A percentile compares a stretch with the other conserved stretches of the same genome.
Conservation (phyloP, 495 filamentous ascomycete species). For the Talaromyces adpressus region DNA sequence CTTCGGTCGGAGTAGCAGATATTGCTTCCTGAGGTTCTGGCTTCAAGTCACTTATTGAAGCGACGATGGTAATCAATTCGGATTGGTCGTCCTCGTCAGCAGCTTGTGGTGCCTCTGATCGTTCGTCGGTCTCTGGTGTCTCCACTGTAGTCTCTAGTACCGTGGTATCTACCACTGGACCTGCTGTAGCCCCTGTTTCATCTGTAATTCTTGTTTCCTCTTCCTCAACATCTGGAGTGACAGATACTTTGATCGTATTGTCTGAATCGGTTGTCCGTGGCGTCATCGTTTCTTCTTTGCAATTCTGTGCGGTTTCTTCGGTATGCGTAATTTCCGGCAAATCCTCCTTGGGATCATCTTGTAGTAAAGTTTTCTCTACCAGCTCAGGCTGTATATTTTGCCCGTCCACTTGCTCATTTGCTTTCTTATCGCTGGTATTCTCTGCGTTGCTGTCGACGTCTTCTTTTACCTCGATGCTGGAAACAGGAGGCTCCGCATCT, state of each 20-base stretch:
- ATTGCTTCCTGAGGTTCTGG: background rate
- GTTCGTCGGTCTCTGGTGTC: background rate
- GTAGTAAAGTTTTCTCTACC: background rate
- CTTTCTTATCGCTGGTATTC: background rate
- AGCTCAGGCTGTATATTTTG: background rate
- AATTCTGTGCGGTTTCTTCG: background rate
- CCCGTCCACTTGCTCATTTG: no score
- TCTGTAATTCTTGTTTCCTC: background rate
- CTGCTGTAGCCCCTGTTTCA: background rate
- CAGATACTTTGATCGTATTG: background rate
- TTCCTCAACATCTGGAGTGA: background rate
- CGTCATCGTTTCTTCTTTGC: background rate
- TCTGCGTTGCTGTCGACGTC: background rate
- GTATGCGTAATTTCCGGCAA: background rate
- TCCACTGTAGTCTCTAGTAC: background rate
- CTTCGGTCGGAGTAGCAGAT: background rate
- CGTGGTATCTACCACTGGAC: background rate
- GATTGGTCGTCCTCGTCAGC: background rate
- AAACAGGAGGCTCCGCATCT: slow-evolving; percentile 13
- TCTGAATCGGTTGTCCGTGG: slow-evolving; percentile 1
- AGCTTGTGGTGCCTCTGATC: background rate
- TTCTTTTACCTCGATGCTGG: slow-evolving; percentile 16
- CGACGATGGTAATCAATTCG: background rate
- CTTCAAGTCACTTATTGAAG: background rate
- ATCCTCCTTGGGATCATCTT: background rate